Base-by-base conservation (phyloP, 228 moss, liverwort and hornwort genomes). In the Sphagnum fallax region DNA sequence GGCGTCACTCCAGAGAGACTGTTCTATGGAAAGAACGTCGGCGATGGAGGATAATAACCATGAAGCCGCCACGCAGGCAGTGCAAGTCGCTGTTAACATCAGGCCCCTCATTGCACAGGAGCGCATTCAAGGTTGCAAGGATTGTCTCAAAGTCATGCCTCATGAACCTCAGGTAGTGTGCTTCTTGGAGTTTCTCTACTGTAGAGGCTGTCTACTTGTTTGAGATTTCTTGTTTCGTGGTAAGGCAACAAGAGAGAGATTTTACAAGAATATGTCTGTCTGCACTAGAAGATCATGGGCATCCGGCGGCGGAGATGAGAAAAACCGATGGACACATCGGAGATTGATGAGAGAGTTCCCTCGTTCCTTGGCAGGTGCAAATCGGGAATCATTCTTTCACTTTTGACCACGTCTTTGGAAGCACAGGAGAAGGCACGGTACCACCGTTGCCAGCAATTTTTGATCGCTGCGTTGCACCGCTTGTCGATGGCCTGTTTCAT, bases 381-480 rank as follows among this genome's bases (percentile, higher is more conserved):
- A 82, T 98, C 73, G 98, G 98, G 18, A 84, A 78, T 62, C 98
- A 98, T 73, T 98, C 93, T 6, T 98, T 98, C 64, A 98, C 98
- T 0, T 98, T 98, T 64, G 98, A 98, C 72, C 93, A 93, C 74
- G 87, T 98, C 13, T 98, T 88, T 68, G 98, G 93, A 76, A 92
- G 91, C 65, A 87, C 85, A 58, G 90, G 87, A 14, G 32, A 32
- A 32, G 32, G 32, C 32, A 32, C 32, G 32, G 32, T 32, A 32
- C 80, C 83, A 64, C 91, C 89, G 5, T 77, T 93, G 68, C 69
- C 78, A 18, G 64, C 82, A 48, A 69, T 98, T 48, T 98, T 89
- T 77, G 88, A 93, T 51, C 83, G 87, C 58, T 98, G 97, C 66
- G 90, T 98, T 59, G 86, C 89, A 32, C 93, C 93, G 4, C 81